Percentiles rank a stretch among this genome's conserved stretches.
phyloP scores from a whole-genome alignment of 2,329 filamentous ascomycete species.

The Arthrinium puccinioides region DNA sequence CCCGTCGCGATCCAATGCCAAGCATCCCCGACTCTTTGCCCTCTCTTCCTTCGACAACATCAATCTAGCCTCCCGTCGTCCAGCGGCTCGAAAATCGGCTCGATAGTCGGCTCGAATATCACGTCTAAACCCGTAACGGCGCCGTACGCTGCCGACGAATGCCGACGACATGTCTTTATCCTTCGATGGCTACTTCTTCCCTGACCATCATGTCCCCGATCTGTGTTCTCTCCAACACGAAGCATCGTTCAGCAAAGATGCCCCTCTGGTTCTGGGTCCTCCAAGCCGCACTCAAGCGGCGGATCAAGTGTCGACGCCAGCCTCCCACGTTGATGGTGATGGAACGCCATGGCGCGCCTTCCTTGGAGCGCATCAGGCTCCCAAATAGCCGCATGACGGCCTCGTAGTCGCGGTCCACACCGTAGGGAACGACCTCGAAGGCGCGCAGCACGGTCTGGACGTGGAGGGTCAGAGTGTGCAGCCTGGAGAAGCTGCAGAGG shows the following conservation, averaged over 20 bases:
- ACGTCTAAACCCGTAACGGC: no score
- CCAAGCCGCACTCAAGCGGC: conserved; percentile 34
- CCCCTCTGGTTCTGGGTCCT: conserved; percentile 30
- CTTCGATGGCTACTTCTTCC: conserved; percentile 15
- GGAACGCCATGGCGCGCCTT: conserved; percentile 25
- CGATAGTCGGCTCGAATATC: no score
- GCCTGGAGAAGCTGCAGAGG: conserved; percentile 29
- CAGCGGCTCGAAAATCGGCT: no score
- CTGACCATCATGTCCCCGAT: conserved; percentile 11
- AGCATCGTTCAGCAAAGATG: conserved; percentile 39
- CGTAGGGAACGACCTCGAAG: conserved; percentile 17
- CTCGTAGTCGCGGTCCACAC: conserved; percentile 29
- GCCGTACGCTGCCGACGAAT: no score
- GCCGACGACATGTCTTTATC: no score
- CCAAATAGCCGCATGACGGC: conserved; percentile 26
- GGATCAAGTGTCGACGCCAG: conserved; percentile 37
- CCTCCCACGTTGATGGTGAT: conserved; percentile 41
- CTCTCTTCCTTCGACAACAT: no score
- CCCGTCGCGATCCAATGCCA: no score
- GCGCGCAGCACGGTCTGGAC: conserved; percentile 34
- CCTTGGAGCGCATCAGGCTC: conserved; percentile 23
- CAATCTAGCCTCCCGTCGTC: no score
- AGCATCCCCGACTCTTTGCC: no score
- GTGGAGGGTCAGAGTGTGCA: conserved; percentile 35
- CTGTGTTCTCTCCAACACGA: conserved; percentile 27